phyloP scores from a whole-genome alignment of 805 yeast genomes.

The Yamadazyma paraphyllophila region DNA sequence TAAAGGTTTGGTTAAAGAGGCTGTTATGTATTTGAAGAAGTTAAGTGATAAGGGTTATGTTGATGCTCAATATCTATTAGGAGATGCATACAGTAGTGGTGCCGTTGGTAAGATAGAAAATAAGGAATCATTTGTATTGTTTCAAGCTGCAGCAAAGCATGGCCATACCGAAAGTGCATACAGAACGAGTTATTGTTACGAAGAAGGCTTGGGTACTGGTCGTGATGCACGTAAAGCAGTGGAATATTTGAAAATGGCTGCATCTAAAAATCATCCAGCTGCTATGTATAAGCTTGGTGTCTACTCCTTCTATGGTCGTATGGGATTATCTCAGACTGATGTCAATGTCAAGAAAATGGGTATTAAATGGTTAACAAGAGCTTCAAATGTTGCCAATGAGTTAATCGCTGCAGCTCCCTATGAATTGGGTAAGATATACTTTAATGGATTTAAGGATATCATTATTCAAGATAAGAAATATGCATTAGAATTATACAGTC shows the following conservation, averaged over 20 bases:
- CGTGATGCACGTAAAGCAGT: conserved; percentile 84
- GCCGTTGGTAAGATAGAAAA: conserved; percentile 78
- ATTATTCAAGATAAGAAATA: conserved; percentile 80
- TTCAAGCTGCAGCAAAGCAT: conserved; percentile 89
- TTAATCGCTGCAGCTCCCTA: conserved; percentile 91
- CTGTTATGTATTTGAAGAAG: conserved; percentile 63
- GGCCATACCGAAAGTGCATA: conserved; percentile 91
- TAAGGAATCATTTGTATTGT: conserved; percentile 70
- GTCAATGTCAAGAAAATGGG: conserved; percentile 78
- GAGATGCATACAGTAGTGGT: conserved; percentile 85
- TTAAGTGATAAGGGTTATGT: conserved; percentile 77
- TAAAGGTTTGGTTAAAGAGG: conserved; percentile 70
- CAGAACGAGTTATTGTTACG: conserved; percentile 86
- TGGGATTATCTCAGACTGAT: conserved; percentile 69
- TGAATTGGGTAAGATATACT: conserved; percentile 83
- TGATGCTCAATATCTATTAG: conserved; percentile 90
- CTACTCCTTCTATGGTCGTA: conserved; percentile 75
- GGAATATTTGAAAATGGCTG: conserved; percentile 81
- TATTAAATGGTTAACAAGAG: conserved; percentile 88
- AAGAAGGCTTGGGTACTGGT: conserved; percentile 90
- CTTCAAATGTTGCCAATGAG: conserved; percentile 79
- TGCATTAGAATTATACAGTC: conserved; percentile 81
- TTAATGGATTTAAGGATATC: conserved; percentile 81
- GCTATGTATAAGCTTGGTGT: conserved; percentile 93
- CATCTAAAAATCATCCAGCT: conserved; percentile 90